Evolutionary conservation across 23 red algal genomes (phyloP), one percentile per base, ranked within the genome.

Genomic region (Gracilaria domingensis): DNA sequence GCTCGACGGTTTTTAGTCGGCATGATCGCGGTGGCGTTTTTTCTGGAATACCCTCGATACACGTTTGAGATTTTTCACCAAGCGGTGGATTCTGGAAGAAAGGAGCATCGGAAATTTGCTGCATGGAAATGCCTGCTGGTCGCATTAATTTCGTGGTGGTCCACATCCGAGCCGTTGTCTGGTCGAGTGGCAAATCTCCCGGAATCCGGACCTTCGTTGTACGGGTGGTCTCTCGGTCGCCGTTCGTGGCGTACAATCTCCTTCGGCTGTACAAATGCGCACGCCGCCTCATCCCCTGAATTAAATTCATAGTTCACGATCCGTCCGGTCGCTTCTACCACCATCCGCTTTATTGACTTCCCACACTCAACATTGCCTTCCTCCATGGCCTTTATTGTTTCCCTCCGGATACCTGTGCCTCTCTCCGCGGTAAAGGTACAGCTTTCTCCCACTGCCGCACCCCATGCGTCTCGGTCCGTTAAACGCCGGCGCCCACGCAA

Each of bases 101-200:
- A 30, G 24, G 59, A 58, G 7, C 54, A 58, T 58, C 4, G 54
- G 54, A 18, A 6, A 58, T 58, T 6, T 58, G 54, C 54, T n/a
- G 18, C 54, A 58, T 30, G 12, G 59, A 62, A 29, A 62, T 29
- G 59, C 59, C 18, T 20, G 30, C 64, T 16, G 33, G 64, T 1
- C 64, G 17, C 64, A 69, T 23, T 8, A 55, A 55, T 20, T 55
- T 20, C 25, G 8, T 13, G 32, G 33, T 20, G 33, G 64, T 36
- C 64, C 64, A 69, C 64, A 69, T 69, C 33, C 20, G 28, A 13
- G 33, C 26, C 8, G 13, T 20, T 69, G 64, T 69, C 64, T 69
- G 64, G 64, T 69, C 51, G 18, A 55, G 51, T 55, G 1, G 64
- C 26, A 69, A 36, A 69, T 69, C 64, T 69, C 64, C 28, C 32